Base-by-base conservation (phyloP, 306 rosid genomes). In the Dalbergia cultrata region DNA sequence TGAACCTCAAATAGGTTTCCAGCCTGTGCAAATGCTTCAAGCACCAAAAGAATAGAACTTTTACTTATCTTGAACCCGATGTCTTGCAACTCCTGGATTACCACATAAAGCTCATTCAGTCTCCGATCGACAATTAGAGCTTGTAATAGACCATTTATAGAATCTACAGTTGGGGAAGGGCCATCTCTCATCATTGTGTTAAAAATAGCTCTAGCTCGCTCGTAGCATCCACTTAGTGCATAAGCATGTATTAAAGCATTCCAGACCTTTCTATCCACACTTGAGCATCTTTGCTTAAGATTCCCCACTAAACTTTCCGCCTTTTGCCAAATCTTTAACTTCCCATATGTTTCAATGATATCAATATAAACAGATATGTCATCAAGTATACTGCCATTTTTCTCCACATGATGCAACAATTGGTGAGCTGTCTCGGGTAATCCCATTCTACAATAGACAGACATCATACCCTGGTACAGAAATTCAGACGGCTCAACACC, bases 121-220 rank as follows among this genome's bases (percentile, higher is more conserved):
- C 99, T 93, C 17, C 88, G 86, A 84, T 95, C 97, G 66, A 81
- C 82, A 82, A 95, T 89, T 75, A 95, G 70, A 66, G 99, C 92
- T 79, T 80, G 90, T 86, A 95, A 84, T 58, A 95, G 86, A 81
- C 99, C 95, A 57, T 95, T 95, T 22, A 91, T 87, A 41, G 99
- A 90, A 61, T 93, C 95, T 44, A 90, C 87, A 13, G 95, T 89
- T 39, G 99, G 99, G 43, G 91, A 86, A 81, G 97, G 99, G 49
- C 99, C 99, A 64, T 93, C 93, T 80, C 90, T 88, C 95, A 90
- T 93, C 99, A 95, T 91, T 77, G 92, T 92, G 70, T 95, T 95
- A 75, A 95, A 95, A 79, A 95, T 78, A 71, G 97, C 97, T 86
- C 99, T 89, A 67, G 97, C 97, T 80, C 97, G 86, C 81, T 95